A percentile compares a stretch with the other conserved stretches of the same genome.
phyloP scores from a whole-genome alignment of 1,139 yeast species.

The Candida sp. region DNA sequence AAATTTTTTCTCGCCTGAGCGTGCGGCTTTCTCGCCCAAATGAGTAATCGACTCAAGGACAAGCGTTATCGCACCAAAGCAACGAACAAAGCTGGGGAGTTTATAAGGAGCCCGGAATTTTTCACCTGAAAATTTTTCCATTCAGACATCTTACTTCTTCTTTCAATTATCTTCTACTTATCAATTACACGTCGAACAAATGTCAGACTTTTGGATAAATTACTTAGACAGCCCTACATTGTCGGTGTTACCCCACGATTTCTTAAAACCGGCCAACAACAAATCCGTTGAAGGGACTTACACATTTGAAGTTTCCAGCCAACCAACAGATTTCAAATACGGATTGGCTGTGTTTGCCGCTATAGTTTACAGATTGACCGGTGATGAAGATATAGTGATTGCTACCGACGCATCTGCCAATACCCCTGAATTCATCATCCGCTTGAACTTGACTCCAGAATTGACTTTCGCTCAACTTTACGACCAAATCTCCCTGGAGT shows the following conservation, averaged over 20 bases:
- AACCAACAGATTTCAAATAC: slow-evolving; percentile 39
- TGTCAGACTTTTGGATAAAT: slow-evolving; percentile 61
- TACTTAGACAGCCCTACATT: slow-evolving; percentile 82
- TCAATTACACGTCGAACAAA: neutral
- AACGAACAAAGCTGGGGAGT: neutral
- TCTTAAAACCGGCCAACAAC: slow-evolving; percentile 75
- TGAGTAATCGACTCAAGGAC: neutral
- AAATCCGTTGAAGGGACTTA: slow-evolving; percentile 68
- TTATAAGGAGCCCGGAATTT: neutral
- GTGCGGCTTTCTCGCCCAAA: slow-evolving; percentile 1
- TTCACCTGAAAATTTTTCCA: neutral
- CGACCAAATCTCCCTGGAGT: slow-evolving; percentile 46
- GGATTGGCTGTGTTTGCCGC: slow-evolving; percentile 76
- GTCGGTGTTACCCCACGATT: slow-evolving; percentile 89
- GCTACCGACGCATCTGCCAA: slow-evolving; percentile 60
- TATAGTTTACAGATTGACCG: slow-evolving; percentile 80
- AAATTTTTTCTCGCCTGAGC: neutral
- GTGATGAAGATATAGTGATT: slow-evolving; percentile 92
- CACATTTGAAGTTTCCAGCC: slow-evolving; percentile 32
- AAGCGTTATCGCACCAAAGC: slow-evolving; percentile 1
- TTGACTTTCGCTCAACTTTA: slow-evolving; percentile 58
- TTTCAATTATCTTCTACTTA: neutral
- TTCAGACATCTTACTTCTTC: slow-evolving; percentile 1
- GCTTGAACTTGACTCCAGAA: slow-evolving; percentile 61
- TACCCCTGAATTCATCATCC: slow-evolving; percentile 56